Percentiles rank a stretch among this genome's conserved stretches.
phyloP scores from a whole-genome alignment of 2,329 filamentous ascomycete genomes.

The Aureobasidium sp. region DNA sequence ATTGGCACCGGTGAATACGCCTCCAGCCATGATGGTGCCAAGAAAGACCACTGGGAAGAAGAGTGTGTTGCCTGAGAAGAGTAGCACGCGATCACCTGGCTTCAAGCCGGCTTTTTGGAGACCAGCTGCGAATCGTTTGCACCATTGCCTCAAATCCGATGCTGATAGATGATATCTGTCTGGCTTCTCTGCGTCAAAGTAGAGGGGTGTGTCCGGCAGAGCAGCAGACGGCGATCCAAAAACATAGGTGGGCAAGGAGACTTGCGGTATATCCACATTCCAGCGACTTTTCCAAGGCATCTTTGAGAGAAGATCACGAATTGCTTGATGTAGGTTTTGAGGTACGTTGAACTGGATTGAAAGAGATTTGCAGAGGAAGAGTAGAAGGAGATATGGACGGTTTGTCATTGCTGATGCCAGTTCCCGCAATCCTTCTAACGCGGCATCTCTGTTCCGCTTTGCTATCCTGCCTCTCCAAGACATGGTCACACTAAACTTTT shows the following conservation, averaged over 20 bases:
- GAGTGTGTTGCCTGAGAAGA: slow-evolving; percentile 67
- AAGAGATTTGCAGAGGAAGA: not conserved
- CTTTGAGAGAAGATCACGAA: not conserved
- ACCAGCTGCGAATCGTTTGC: slow-evolving; percentile 65
- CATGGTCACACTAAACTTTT: not conserved
- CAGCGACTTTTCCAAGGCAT: slow-evolving; percentile 51
- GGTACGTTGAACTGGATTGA: not conserved
- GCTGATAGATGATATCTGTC: slow-evolving; percentile 61
- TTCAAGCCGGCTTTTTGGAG: slow-evolving; percentile 56
- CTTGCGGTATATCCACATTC: slow-evolving; percentile 40
- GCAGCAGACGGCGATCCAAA: slow-evolving; percentile 44
- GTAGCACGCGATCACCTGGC: slow-evolving; percentile 61
- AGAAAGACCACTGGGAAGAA: slow-evolving; percentile 66
- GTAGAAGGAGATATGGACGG: not conserved
- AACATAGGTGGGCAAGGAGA: slow-evolving; percentile 41
- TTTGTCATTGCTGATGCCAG: not conserved
- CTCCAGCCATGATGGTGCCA: slow-evolving; percentile 69
- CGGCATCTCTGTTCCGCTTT: not conserved
- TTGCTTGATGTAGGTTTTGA: not conserved
- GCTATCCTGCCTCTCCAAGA: not conserved
- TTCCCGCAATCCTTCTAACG: not conserved
- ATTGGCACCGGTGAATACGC: slow-evolving; percentile 71
- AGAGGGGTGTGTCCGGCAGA: slow-evolving; percentile 37
- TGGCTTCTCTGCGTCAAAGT: slow-evolving; percentile 61
- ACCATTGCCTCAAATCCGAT: slow-evolving; percentile 59